Conservation (phyloP, 495 filamentous ascomycete species). For the Elasticomyces elasticus region DNA sequence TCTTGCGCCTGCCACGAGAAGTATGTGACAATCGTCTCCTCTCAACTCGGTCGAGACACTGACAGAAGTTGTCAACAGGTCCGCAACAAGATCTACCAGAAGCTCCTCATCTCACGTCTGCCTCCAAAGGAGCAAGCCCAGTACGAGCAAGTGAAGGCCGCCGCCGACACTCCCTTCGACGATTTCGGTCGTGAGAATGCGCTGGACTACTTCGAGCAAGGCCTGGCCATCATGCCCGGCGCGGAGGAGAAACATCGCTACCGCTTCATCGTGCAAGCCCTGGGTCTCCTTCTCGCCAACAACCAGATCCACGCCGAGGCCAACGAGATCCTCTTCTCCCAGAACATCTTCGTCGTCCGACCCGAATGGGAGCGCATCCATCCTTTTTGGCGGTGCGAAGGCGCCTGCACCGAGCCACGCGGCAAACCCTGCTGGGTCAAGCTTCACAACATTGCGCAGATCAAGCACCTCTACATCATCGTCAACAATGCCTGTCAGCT, state of each 20-base stretch:
- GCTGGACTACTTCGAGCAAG: neutral
- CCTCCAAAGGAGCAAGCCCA: neutral
- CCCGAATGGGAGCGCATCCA: neutral
- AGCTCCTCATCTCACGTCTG: neutral
- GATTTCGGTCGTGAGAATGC: conserved; percentile 1
- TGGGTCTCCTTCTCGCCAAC: conserved; percentile 5
- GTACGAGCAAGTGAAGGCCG: conserved; percentile 4
- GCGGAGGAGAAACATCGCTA: neutral
- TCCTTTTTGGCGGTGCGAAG: conserved; percentile 6
- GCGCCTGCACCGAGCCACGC: neutral
- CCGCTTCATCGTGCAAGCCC: neutral
- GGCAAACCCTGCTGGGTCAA: neutral
- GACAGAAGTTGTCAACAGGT: neutral
- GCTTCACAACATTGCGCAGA: conserved; percentile 2
- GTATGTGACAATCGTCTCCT: neutral
- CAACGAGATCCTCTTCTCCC: neutral
- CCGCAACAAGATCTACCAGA: conserved; percentile 6
- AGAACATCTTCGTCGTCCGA: conserved; percentile 3
- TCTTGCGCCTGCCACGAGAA: conserved; percentile 4
- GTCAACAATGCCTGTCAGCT: neutral
- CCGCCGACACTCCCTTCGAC: neutral
- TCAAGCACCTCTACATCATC: conserved; percentile 9
- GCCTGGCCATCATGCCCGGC: neutral
- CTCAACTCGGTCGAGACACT: neutral
- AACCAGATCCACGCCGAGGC: conserved; percentile 8